A percentile compares a stretch with the other conserved stretches of the same genome.
These are phyloP conservation scores for Herpotrichia juniperi DNA, from an alignment of 2,329 filamentous ascomycete species.

Conservation along the genomic window DNA sequence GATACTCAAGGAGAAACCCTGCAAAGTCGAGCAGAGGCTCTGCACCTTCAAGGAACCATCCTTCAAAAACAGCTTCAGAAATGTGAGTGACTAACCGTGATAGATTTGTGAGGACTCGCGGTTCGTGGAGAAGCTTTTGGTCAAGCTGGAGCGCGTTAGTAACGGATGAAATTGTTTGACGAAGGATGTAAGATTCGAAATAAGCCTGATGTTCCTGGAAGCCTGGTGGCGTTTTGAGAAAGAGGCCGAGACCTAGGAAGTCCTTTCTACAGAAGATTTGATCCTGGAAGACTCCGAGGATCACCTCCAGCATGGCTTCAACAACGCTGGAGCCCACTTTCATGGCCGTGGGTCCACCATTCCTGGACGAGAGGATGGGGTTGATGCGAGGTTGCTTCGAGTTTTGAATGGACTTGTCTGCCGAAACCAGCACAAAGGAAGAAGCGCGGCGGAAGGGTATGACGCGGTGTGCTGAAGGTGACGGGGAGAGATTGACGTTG, in stretches of 20 bases:
- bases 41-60: constrained; percentile 92
- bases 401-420: constrained; percentile 63
- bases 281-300: constrained; percentile 81
- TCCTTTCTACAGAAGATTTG: constrained; percentile 87
- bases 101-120: constrained; percentile 84
- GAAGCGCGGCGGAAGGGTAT: constrained; percentile 78
- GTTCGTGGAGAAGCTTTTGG: constrained; percentile 76
- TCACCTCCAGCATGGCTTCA: constrained; percentile 77
- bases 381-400: constrained; percentile 69
- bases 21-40: constrained; percentile 84
- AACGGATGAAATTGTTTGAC: constrained; percentile 74
- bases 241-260: constrained; percentile 85
- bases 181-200: constrained; percentile 88
- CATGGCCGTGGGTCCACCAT: constrained; percentile 52
- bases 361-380: constrained; percentile 65
- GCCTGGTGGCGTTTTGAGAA: constrained; percentile 85
- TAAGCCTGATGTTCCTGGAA: constrained; percentile 95
- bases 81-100: constrained; percentile 81
- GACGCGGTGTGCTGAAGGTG: constrained; percentile 52
- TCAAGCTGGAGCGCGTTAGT: constrained; percentile 73
- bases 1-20: constrained; percentile 83
- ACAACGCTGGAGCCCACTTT: constrained; percentile 72
- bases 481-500: constrained; percentile 54
- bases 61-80: constrained; percentile 90
- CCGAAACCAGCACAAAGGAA: constrained; percentile 87